Percentiles rank a stretch among this genome's conserved stretches.
phyloP scores from a whole-genome alignment of 495 filamentous ascomycete genomes.

The Penicillium paradoxum region DNA sequence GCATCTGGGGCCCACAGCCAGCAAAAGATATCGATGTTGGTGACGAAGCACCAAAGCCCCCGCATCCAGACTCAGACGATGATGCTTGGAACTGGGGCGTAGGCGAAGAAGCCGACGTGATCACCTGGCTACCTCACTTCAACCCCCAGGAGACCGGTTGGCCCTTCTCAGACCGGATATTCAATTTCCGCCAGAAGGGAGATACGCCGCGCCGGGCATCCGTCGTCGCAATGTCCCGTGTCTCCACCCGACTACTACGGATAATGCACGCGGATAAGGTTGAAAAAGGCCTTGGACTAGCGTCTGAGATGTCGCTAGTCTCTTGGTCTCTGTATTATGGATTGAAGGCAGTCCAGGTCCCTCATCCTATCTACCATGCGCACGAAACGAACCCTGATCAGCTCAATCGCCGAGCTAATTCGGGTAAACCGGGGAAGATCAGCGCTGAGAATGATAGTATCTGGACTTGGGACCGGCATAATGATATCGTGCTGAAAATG shows the following conservation, averaged over 20 bases:
- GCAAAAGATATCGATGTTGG: no score
- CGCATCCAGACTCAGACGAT: conserved; percentile 8
- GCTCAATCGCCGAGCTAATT: conserved; percentile 55
- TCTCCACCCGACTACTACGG: conserved; percentile 50
- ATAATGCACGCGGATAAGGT: conserved; percentile 53
- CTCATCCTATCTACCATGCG: conserved; percentile 61
- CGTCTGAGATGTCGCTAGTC: conserved; percentile 62
- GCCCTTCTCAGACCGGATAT: conserved; percentile 52
- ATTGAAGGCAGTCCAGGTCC: conserved; percentile 43
- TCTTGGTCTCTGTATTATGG: conserved; percentile 62
- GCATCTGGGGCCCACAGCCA: conserved; percentile 53
- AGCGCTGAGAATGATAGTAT: conserved; percentile 10
- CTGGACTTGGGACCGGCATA: conserved; percentile 11
- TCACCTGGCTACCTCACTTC: conserved; percentile 61
- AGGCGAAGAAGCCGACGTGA: conserved; percentile 67
- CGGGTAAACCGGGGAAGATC: conserved; percentile 22
- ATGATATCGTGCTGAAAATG: not conserved
- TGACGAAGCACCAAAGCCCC: not conserved
- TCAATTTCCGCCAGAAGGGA: conserved; percentile 34
- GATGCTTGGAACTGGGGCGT: conserved; percentile 65
- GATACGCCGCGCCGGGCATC: conserved; percentile 52
- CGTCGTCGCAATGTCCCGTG: conserved; percentile 36
- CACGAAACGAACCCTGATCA: conserved; percentile 42
- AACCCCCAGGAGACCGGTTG: conserved; percentile 56
- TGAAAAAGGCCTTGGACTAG: conserved; percentile 48